Evolutionary conservation across 1,284 basidiomycete genomes (phyloP), one percentile per base, ranked within the genome.

Genomic region (Pterula multifida): DNA sequence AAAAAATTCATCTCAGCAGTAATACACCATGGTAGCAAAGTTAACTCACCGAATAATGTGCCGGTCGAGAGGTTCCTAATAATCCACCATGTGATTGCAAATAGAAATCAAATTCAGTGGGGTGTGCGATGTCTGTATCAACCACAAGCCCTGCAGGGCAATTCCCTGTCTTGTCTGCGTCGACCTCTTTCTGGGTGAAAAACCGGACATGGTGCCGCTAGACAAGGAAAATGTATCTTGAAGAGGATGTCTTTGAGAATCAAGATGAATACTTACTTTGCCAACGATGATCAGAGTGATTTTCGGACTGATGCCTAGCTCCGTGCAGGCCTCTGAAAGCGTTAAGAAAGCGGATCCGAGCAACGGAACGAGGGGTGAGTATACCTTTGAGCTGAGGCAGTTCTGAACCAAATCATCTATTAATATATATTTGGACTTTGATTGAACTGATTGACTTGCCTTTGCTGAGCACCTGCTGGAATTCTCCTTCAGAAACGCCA

Each of bases 401-500:
- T 59, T 85, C 82, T 78, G 44, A 32, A 45, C 11, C 55, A 35
- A 48, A 21, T 50, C 39, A 52, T 19, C 50, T 51, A 26, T 25
- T 39, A 25, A 49, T 36, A 35, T 39, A 49, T 36, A 35, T 42
- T 19, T 6, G 50, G 36, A 36, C n/a, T n/a, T n/a, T n/a, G n/a
- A n/a, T n/a, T n/a, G n/a, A n/a, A n/a, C n/a, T n/a, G 45, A 47
- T 35, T 17, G 9, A 58, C 67, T 44, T 47, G 79, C 81, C 81
- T 56, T 65, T 57, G 0, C 82, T 75, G 6, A 85, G 62, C 2
- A 88, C 85, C 47, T 81, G 72, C 52, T 72, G 67, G 59, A 88
- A 88, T 55, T 88, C 83, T 3, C 86, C 86, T 63, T 89, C 85
- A 3, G 82, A 85, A 22, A 88, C 85, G 58, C 86, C 85, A 58